phyloP scores from a whole-genome alignment of 805 yeast species.

The Ogataea kodamae region DNA sequence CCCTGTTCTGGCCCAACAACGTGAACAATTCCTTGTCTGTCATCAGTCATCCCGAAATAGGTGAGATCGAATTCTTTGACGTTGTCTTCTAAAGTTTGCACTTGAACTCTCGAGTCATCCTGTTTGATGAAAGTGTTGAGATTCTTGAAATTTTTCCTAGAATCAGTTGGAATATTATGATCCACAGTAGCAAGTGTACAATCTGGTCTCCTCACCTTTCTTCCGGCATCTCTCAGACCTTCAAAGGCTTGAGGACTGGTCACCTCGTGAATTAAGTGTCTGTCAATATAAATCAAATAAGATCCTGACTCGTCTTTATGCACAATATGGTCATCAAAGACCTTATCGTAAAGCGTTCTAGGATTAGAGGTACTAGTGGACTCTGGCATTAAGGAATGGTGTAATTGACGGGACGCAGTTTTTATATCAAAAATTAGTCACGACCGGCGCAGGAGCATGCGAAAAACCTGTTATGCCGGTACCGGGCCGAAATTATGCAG shows the following conservation, averaged over 20 bases:
- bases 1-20: constrained; percentile 99
- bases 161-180: constrained; percentile 93
- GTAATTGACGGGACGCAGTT: neutral
- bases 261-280: constrained; percentile 97
- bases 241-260: constrained; percentile 99
- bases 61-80: constrained; percentile 87
- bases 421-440: constrained; percentile 11
- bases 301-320: constrained; percentile 87
- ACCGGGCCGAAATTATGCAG: constrained; percentile 8
- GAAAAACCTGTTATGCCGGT: constrained; percentile 13
- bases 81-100: constrained; percentile 85
- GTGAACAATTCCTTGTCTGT: constrained; percentile 97
- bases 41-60: constrained; percentile 91
- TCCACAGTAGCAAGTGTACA: constrained; percentile 94
- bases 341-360: constrained; percentile 90
- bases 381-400: constrained; percentile 27
- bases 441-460: constrained; percentile 4
- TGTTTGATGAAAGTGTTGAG: constrained; percentile 81
- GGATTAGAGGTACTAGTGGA: constrained; percentile 39
- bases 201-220: constrained; percentile 86
- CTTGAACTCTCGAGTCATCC: constrained; percentile 89
- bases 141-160: constrained; percentile 73
- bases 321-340: constrained; percentile 91
- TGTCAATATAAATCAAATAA: constrained; percentile 83
- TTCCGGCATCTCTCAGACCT: constrained; percentile 83